Evolutionary conservation across 768 basidiomycete species (phyloP), one percentile per base, ranked within the genome.

Genomic region (Termitomyces sp.): DNA sequence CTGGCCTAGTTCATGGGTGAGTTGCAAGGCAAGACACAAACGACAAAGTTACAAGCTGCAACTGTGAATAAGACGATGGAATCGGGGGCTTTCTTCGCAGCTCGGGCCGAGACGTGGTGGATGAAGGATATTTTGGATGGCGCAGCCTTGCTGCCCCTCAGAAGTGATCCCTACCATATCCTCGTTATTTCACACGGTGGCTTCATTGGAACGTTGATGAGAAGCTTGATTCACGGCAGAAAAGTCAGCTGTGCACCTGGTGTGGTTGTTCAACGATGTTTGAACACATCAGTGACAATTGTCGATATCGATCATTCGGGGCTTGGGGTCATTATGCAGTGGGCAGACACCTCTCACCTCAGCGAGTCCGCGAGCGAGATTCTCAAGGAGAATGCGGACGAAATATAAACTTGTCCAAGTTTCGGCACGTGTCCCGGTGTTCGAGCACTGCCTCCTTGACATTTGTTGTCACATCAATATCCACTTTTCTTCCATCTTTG

Each of bases 121-220:
- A 70, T 78, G 42, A 64, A 64, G 53, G 67, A 68, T 28, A 70
- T 88, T 49, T 52, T 74, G 24, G 61, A 70, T 12, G 59, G 58
- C 17, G 58, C 65, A 3, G 58, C 62, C 17, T 58, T 62, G 48
- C 54, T 67, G 51, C 58, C 66, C 35, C 54, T 58, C 42, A 58
- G 51, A 22, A 66, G 56, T 45, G 59, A 61, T 19, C 66, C 76
- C 35, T 65, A 67, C 51, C 68, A 76, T 55, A 72, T 88, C 44
- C 74, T 92, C 30, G 77, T 84, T 12, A 79, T 82, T 56, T 80
- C 83, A 41, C 89, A 92, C 54, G 87, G 87, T 2, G 87, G 80
- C 0, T 76, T 80, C 61, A 87, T 90, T 56, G 68, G 70, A 19
- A 71, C 73, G 28, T 72, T 90, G 52, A 70, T 86, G 55, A 71